phyloP scores from a whole-genome alignment of 768 basidiomycete species.

The Cystofilobasidium capitatum region DNA sequence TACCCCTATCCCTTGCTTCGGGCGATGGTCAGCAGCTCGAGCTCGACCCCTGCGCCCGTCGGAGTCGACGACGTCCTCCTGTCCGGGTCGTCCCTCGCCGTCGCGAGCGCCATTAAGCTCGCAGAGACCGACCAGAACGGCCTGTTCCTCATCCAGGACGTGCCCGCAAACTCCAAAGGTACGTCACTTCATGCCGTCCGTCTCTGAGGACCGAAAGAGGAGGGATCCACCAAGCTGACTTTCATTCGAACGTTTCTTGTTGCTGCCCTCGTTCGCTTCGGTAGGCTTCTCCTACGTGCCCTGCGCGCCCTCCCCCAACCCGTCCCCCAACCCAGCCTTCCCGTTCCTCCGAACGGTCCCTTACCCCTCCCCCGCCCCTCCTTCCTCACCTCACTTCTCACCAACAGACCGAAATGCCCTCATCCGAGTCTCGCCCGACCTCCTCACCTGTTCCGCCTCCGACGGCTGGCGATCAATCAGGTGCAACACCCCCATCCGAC shows the following conservation, averaged over 20 bases:
- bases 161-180: constrained; percentile 23
- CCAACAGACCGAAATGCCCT: constrained; percentile 62
- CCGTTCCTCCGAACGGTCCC: constrained; percentile 23
- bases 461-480: constrained; percentile 86
- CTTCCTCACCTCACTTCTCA: constrained; percentile 9
- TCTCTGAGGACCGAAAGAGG: too few relatives aligned
- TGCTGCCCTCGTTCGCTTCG: too few relatives aligned
- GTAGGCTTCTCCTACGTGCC: constrained; percentile 24
- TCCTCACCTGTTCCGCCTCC: constrained; percentile 62
- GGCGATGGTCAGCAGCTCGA: too few relatives aligned
- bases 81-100: neutral
- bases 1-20: too few relatives aligned
- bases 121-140: constrained; percentile 14
- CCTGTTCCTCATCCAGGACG: constrained; percentile 14
- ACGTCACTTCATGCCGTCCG: neutral
- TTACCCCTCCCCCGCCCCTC: neutral
- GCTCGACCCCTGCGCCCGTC: too few relatives aligned
- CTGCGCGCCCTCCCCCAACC: constrained; percentile 16
- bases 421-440: constrained; percentile 68
- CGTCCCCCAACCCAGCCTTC: neutral
- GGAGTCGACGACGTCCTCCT: neutral
- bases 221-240: neutral
- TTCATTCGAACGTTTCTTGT: neutral
- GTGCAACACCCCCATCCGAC: constrained; percentile 75
- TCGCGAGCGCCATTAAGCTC: constrained; percentile 1